Evolutionary conservation across 2,329 filamentous ascomycete genomes (phyloP).

Genomic region (Cladorrhinum sp.): DNA sequence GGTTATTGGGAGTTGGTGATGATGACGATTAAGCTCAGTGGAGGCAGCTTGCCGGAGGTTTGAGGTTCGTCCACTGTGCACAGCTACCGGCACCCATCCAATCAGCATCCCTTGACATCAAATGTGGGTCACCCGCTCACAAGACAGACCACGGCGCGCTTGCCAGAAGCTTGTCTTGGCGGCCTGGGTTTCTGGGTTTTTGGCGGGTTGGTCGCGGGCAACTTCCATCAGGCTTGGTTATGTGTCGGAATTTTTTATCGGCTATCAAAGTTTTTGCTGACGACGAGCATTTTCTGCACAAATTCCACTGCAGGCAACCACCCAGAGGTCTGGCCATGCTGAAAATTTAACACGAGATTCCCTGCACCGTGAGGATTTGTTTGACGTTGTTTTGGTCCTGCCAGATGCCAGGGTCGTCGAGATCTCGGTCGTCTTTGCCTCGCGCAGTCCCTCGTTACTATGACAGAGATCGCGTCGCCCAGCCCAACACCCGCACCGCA

Average conservation of each 20-base stretch:
- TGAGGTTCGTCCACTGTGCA: constrained; percentile 6
- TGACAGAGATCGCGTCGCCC: constrained; percentile 60
- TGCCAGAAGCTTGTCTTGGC: too few species aligned
- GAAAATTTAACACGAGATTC: constrained; percentile 49
- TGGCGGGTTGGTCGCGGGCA: constrained; percentile 12
- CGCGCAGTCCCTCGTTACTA: constrained; percentile 46
- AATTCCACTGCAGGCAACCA: constrained; percentile 45
- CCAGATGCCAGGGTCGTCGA: constrained; percentile 59
- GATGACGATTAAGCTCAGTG: constrained; percentile 27
- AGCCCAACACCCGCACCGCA: constrained; percentile 42
- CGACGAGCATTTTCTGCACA: constrained; percentile 41
- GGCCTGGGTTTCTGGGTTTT: background rate
- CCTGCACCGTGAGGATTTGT: constrained; percentile 44
- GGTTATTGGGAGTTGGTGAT: constrained; percentile 4
- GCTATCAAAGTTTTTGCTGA: constrained; percentile 50
- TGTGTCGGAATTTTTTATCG: constrained; percentile 35
- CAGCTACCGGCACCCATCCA: background rate
- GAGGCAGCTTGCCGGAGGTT: constrained; percentile 18
- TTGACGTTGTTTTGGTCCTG: constrained; percentile 54
- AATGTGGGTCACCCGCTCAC: background rate
- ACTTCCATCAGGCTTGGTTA: constrained; percentile 25
- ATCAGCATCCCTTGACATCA: background rate
- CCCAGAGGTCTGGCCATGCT: constrained; percentile 52
- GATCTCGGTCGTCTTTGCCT: constrained; percentile 49
- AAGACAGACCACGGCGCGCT: too few species aligned